Evolutionary conservation across 331 rosid species (phyloP).

Genomic region (Rosa hybrid): DNA sequence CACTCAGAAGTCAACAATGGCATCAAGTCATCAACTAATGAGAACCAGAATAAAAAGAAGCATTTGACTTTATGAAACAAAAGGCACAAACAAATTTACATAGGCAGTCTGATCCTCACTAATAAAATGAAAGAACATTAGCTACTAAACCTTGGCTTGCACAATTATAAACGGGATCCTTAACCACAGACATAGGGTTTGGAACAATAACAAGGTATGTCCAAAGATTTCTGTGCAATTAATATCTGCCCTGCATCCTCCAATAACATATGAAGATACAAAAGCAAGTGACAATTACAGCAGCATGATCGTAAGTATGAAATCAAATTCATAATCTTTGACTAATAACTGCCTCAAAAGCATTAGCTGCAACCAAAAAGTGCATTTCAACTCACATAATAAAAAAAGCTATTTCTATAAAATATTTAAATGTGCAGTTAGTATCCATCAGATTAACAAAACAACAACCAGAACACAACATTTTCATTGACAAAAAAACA

Average conservation of each 20-base stretch:
- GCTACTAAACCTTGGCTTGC: too few relatives aligned
- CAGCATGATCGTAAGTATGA: too few relatives aligned
- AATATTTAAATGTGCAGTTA: not conserved
- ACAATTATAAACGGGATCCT: not conserved
- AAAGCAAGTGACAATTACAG: too few relatives aligned
- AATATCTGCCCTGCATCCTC: not conserved
- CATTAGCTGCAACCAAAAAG: not conserved
- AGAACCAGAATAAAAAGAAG: too few relatives aligned
- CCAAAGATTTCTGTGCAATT: not conserved
- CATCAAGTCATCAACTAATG: too few relatives aligned
- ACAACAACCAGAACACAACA: conserved; percentile 16
- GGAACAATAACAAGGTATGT: conserved; percentile 5
- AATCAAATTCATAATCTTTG: not conserved
- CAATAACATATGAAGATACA: too few relatives aligned
- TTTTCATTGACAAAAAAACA: not conserved
- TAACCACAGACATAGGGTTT: not conserved
- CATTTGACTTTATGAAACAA: too few relatives aligned
- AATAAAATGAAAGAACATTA: too few relatives aligned
- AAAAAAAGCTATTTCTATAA: not conserved
- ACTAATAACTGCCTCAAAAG: not conserved
- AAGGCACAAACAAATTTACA: too few relatives aligned
- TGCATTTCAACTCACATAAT: not conserved
- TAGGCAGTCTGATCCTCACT: too few relatives aligned
- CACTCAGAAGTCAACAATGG: not conserved
- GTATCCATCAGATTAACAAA: not conserved